These are phyloP conservation scores for Allomyces macrogynus DNA, from an alignment of 192 early-diverging fungal species.

Conservation along the genomic window DNA sequence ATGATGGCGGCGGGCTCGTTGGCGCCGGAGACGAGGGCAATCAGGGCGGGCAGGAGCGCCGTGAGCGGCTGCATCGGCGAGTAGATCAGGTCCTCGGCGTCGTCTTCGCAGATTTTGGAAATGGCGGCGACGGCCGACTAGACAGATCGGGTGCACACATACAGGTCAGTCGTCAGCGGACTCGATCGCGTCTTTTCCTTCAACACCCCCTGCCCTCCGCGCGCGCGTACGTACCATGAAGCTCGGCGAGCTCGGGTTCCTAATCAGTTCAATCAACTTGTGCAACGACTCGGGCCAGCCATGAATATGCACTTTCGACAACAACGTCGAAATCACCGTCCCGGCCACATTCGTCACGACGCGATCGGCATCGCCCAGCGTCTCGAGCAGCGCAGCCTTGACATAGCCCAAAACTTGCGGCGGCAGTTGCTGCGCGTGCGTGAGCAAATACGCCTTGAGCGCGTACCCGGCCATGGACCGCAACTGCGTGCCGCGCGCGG, in stretches of 20 bases:
- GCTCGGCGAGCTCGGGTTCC: background rate
- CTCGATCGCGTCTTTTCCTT: background rate
- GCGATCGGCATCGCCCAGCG: conserved; percentile 47
- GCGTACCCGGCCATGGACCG: conserved; percentile 70
- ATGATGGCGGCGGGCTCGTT: conserved; percentile 65
- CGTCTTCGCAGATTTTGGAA: conserved; percentile 93
- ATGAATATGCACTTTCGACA: conserved; percentile 40
- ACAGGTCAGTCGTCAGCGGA: conserved; percentile 1
- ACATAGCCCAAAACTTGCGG: conserved; percentile 44
- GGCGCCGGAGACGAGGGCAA: conserved; percentile 55
- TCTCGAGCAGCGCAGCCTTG: conserved; percentile 32
- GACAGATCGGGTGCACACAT: background rate
- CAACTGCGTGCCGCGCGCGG: conserved; percentile 32
- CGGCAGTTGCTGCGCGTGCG: conserved; percentile 25
- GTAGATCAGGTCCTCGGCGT: conserved; percentile 52
- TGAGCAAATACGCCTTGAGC: conserved; percentile 55
- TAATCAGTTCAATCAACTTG: conserved; percentile 51
- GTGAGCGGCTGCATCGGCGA: conserved; percentile 50
- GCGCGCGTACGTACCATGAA: background rate
- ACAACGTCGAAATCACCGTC: conserved; percentile 72
- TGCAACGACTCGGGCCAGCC: conserved; percentile 72
- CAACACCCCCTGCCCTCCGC: background rate
- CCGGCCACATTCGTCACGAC: conserved; percentile 63
- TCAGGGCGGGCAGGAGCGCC: conserved; percentile 75
- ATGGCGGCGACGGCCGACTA: conserved; percentile 70